phyloP scores from a whole-genome alignment of 2,329 filamentous ascomycete species.

The Sclerotinia minor region DNA sequence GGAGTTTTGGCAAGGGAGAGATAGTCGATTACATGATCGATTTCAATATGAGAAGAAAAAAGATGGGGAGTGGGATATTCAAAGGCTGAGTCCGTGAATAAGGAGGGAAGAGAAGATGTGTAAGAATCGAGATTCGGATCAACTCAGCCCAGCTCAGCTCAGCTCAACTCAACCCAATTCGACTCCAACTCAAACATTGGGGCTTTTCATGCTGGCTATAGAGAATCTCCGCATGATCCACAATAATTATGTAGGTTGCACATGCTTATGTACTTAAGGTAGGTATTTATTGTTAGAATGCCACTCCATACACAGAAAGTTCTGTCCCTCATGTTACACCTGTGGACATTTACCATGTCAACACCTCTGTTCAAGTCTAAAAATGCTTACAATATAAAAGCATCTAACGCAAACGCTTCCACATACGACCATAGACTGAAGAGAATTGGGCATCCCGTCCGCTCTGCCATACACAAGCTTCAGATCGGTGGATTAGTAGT shows the following conservation, averaged over 20 bases:
- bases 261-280: no score
- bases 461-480: neutral
- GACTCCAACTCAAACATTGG: neutral
- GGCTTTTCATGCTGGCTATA: neutral
- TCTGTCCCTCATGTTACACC: neutral
- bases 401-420: neutral
- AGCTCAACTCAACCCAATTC: neutral
- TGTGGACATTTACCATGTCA: neutral
- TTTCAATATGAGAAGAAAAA: slow-evolving; percentile 76
- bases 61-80: slow-evolving; percentile 61
- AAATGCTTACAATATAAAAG: neutral
- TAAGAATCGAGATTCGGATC: neutral
- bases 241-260: neutral
- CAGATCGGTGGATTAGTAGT: neutral
- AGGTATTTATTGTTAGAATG: neutral
- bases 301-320: neutral
- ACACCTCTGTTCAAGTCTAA: no score
- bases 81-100: slow-evolving; percentile 69
- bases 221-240: neutral
- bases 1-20: slow-evolving; percentile 95
- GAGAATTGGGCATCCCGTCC: neutral
- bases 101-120: neutral
- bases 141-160: neutral
- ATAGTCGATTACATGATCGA: slow-evolving; percentile 88
- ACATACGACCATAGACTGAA: neutral